Evolutionary conservation across 2,329 filamentous ascomycete species (phyloP), one percentile per base, ranked within the genome.

Genomic region (Paradendryphiella salina): DNA sequence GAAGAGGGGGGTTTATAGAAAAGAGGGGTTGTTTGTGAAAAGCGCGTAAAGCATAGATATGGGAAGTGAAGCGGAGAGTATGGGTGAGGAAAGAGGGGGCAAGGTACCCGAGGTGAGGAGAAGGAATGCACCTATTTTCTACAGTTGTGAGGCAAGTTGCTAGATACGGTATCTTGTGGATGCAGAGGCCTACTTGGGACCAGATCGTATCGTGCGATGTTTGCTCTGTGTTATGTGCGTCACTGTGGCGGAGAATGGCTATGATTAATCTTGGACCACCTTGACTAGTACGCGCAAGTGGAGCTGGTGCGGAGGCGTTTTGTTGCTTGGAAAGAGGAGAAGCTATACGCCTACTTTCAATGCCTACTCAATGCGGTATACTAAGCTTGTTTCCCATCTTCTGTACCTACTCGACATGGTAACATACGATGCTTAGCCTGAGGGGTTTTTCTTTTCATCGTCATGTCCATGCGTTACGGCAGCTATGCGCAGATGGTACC

Each of bases 281-380:
- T 3, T 26, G 23, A 3, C 8, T 26, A 10, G 9, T 26, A 26
- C 23, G 23, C 8, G 21, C 37, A 5, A 9, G 37, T 28, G 37
- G 14, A 26, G 21, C 21, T 11, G 37, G n/a, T 3, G 37, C 8
- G 14, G 39, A n/a, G 39, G 26, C 4, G 11, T 17, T 43, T 17
- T 26, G 10, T 21, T n/a, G 17, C 20, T 42, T 42, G 28, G 41
- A 29, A 46, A 26, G 39, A 50, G 39, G 46, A 50, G 33, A 50
- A 50, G 39, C 32, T 43, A 44, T 26, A 49, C 33, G 46, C 48
- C 52, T 55, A 20, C 20, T 49, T 55, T 49, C 36, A 2, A 48
- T 41, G 40, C 20, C 21, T 44, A 42, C 39, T 42, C 39, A 14
- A 42, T 32, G 9, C 29, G 18, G 39, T 32, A 42, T 42, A 42